Percentiles rank a stretch among this genome's conserved stretches.
phyloP scores from a whole-genome alignment of 2,329 filamentous ascomycete species.

The Aspergillus phoenicis region DNA sequence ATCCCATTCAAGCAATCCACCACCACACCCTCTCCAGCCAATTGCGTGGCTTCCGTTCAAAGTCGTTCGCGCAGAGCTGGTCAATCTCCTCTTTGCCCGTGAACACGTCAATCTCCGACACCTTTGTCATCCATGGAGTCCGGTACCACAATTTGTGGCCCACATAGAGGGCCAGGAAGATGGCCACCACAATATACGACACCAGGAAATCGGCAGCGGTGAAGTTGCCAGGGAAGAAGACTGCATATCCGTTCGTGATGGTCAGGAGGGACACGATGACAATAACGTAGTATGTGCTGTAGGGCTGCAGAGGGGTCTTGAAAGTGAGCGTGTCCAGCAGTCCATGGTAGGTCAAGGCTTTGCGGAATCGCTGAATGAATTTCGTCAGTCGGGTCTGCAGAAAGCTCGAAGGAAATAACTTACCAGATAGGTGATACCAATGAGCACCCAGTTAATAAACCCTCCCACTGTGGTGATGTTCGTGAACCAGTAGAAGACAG shows the following conservation, averaged over 20 bases:
- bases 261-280: slow-evolving; percentile 52
- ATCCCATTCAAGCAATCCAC: slow-evolving; percentile 41
- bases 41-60: slow-evolving; percentile 45
- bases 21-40: slow-evolving; percentile 49
- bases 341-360: slow-evolving; percentile 54
- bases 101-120: slow-evolving; percentile 48
- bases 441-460: slow-evolving; percentile 44
- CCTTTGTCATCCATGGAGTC: slow-evolving; percentile 34
- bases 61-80: slow-evolving; percentile 45
- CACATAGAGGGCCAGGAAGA: slow-evolving; percentile 49
- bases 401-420: slow-evolving; percentile 36
- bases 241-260: slow-evolving; percentile 60
- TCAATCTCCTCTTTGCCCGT: slow-evolving; percentile 52
- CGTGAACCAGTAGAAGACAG: slow-evolving; percentile 47
- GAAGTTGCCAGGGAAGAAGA: slow-evolving; percentile 53
- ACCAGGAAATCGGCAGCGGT: slow-evolving; percentile 54
- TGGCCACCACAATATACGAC: slow-evolving; percentile 57
- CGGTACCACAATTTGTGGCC: slow-evolving; percentile 40
- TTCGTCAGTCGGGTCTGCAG: neutral
- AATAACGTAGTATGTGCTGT: slow-evolving; percentile 54
- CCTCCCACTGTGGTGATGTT: slow-evolving; percentile 44
- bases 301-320: slow-evolving; percentile 55
- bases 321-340: slow-evolving; percentile 53
- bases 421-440: slow-evolving; percentile 50
- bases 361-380: slow-evolving; percentile 56